These are phyloP conservation scores for Amylostereum areolatum DNA, from an alignment of 1,284 basidiomycete species.

Conservation along the genomic window DNA sequence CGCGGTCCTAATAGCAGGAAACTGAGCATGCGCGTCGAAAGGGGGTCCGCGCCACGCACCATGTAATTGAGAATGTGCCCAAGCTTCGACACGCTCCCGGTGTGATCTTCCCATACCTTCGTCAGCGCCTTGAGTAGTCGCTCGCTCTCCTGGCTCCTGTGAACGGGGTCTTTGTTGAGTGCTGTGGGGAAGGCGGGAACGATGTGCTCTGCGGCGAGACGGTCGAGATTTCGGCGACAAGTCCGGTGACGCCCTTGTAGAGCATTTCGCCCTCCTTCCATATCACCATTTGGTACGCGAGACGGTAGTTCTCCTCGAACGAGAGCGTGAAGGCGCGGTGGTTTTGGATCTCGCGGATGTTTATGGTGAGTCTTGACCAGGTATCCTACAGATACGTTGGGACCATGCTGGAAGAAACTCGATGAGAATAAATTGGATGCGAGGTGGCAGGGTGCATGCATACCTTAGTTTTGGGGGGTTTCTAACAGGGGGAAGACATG, in stretches of 20 bases:
- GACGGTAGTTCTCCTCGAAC: constrained; percentile 95
- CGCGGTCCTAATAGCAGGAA: constrained; percentile 67
- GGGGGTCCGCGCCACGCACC: constrained; percentile 44
- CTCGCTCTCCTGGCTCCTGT: constrained; percentile 76
- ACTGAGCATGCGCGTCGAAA: not conserved
- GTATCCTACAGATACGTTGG: constrained; percentile 66
- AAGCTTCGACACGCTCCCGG: constrained; percentile 83
- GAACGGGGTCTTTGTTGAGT: constrained; percentile 47
- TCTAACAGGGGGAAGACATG: constrained; percentile 27
- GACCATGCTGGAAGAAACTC: constrained; percentile 46
- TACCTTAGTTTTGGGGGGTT: constrained; percentile 48
- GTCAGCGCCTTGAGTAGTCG: constrained; percentile 79
- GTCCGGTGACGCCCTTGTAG: constrained; percentile 80
- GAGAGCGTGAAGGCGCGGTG: constrained; percentile 91
- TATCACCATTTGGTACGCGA: constrained; percentile 91
- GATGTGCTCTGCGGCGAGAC: constrained; percentile 73
- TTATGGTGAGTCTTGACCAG: constrained; percentile 72
- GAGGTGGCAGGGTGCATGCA: not conserved
- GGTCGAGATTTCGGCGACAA: constrained; percentile 84
- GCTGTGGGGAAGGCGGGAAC: constrained; percentile 78
- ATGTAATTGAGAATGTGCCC: constrained; percentile 94
- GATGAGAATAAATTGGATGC: constrained; percentile 3
- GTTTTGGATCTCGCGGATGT: constrained; percentile 93
- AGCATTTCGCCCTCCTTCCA: constrained; percentile 83
- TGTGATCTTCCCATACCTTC: constrained; percentile 93